phyloP scores from a whole-genome alignment of 2,329 filamentous ascomycete species.

The Fusarium sp. region DNA sequence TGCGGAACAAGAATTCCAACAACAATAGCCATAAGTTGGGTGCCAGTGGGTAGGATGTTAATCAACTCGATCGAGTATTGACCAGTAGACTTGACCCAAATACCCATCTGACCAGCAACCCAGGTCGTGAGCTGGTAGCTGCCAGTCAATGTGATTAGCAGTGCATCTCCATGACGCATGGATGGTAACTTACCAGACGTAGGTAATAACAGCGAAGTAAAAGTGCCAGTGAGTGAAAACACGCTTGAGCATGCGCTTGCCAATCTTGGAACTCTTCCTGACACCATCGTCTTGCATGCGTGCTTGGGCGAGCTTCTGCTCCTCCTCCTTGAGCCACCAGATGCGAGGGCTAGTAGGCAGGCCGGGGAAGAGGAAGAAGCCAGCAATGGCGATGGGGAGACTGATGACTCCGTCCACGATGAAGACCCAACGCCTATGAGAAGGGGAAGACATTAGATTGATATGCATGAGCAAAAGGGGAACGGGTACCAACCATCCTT shows the following conservation, averaged over 20 bases:
- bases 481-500: neutral
- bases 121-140: neutral
- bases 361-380: constrained; percentile 44
- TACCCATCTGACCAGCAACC: neutral
- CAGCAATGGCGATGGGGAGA: constrained; percentile 41
- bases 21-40: neutral
- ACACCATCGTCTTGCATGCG: constrained; percentile 40
- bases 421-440: constrained; percentile 46
- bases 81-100: neutral
- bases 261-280: constrained; percentile 35
- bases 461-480: neutral
- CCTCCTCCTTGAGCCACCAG: constrained; percentile 41
- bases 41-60: neutral
- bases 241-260: constrained; percentile 40
- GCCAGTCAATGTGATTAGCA: neutral
- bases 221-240: constrained; percentile 43
- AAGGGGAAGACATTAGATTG: neutral
- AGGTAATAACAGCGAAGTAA: constrained; percentile 39
- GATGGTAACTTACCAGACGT: constrained; percentile 31
- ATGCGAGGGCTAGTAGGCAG: constrained; percentile 36
- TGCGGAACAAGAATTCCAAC: neutral
- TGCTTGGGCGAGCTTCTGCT: constrained; percentile 39
- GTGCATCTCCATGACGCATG: neutral
- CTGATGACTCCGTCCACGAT: constrained; percentile 49
- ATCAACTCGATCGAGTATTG: neutral